Percentiles rank a stretch among this genome's conserved stretches.
Conservation (phyloP, 768 basidiomycete species). For the Tylopilus sp. region DNA sequence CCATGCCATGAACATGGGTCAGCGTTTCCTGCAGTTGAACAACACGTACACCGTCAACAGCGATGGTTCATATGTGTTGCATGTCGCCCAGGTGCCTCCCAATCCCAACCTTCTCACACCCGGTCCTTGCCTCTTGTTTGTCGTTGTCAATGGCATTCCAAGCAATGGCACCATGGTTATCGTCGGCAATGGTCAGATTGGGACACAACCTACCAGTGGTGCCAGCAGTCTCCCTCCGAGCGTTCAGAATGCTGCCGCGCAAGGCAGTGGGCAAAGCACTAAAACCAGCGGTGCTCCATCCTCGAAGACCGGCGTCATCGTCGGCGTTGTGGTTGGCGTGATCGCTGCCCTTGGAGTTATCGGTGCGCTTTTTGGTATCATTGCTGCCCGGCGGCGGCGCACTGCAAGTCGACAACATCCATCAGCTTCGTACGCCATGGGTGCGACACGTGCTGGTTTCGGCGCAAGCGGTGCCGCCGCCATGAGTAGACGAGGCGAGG, state of each 20-base stretch:
- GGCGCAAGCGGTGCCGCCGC: constrained; percentile 21
- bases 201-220: constrained; percentile 51
- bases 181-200: constrained; percentile 77
- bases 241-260: constrained; percentile 41
- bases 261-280: constrained; percentile 28
- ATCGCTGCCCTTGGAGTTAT: constrained; percentile 30
- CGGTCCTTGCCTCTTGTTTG: constrained; percentile 82
- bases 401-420: constrained; percentile 31
- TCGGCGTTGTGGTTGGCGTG: constrained; percentile 30
- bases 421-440: constrained; percentile 39
- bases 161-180: constrained; percentile 74
- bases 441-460: constrained; percentile 29
- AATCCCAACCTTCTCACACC: constrained; percentile 87
- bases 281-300: constrained; percentile 20
- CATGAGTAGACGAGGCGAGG: constrained; percentile 21
- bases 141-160: constrained; percentile 83
- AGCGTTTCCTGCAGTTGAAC: constrained; percentile 80
- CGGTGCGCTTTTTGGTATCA: constrained; percentile 41
- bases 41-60: constrained; percentile 79
- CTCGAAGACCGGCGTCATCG: constrained; percentile 22
- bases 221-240: constrained; percentile 30
- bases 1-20: constrained; percentile 88
- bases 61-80: constrained; percentile 73
- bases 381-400: constrained; percentile 49
- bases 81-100: constrained; percentile 80